These are phyloP conservation scores for Theobroma cacao DNA, from an alignment of 345 rosid species.

Conservation along the genomic window DNA sequence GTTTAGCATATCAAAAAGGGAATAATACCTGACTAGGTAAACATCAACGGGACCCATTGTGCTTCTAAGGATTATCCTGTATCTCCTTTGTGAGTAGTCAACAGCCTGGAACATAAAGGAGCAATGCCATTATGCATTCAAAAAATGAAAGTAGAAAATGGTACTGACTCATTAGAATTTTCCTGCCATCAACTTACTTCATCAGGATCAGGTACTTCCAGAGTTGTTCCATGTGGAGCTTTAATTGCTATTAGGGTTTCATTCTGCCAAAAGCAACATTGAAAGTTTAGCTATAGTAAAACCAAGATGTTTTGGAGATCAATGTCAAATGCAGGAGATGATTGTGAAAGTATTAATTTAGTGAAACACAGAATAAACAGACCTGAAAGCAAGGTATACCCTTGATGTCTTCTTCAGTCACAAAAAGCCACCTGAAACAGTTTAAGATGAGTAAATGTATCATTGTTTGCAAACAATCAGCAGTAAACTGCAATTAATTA, in stretches of 20 bases:
- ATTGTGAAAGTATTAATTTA: slow-evolving; percentile 1
- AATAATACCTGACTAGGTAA: slow-evolving; percentile 78
- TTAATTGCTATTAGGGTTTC: slow-evolving; percentile 93
- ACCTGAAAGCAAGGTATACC: slow-evolving; percentile 75
- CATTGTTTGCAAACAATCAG: slow-evolving; percentile 9
- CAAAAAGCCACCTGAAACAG: slow-evolving; percentile 83
- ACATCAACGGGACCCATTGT: slow-evolving; percentile 98
- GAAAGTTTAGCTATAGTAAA: slow-evolving; percentile 17
- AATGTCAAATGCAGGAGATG: background rate
- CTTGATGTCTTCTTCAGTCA: slow-evolving; percentile 90
- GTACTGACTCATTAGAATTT: background rate
- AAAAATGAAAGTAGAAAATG: slow-evolving; percentile 13
- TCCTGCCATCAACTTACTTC: slow-evolving; percentile 52
- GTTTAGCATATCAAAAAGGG: background rate
- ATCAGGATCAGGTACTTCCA: slow-evolving; percentile 95
- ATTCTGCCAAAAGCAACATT: slow-evolving; percentile 50
- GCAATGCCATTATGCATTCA: slow-evolving; percentile 26
- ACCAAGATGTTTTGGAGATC: slow-evolving; percentile 19
- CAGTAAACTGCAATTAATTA: background rate
- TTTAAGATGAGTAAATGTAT: slow-evolving; percentile 18
- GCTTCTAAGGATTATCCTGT: slow-evolving; percentile 92
- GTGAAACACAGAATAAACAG: slow-evolving; percentile 16
- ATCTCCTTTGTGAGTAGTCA: slow-evolving; percentile 81
- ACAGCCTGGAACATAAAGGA: slow-evolving; percentile 49
- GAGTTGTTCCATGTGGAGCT: slow-evolving; percentile 98